Base-by-base conservation (phyloP, 148 eudicot species). In the Camellia lanceoleosa region DNA sequence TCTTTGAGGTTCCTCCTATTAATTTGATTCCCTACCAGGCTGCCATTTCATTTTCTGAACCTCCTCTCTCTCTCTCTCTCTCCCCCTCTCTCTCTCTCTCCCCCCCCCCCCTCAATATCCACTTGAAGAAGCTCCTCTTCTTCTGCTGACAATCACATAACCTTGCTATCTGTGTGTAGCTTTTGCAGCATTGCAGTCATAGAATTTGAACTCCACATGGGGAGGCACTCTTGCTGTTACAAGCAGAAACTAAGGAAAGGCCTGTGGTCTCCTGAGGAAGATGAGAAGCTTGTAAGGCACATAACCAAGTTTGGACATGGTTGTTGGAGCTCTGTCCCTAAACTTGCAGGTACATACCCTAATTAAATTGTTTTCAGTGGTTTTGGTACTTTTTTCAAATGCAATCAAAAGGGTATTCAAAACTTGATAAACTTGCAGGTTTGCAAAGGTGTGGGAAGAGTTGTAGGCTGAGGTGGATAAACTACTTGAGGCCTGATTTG, bases 261-360 rank as follows among this genome's bases (percentile, higher is more conserved):
- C 7, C 90, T 95, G 1, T 95, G 98, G 98, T 95, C 98, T 68
- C 98, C 98, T 18, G 98, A 95, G 68, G 98, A 95, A 92, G 98
- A 95, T 89, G 98, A 93, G 78, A 95, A 93, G 47, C 98, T 95
- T 65, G 85, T 95, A 7, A 88, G 86, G 73, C 97, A 95, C 79
- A 93, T 95, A 58, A 93, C 94, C 20, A 91, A 87, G 68, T 84
- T 78, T 66, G 95, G 95, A 54, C 93, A 91, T 89, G 93, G 93
- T 18, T 92, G 95, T 54, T 92, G 95, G 95, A 90, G 93, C 82
- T 92, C 95, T 77, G 95, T 92, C 65, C 93, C 95, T 79, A 92
- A 92, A 80, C 89, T 92, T 64, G 91, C 93, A 38, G 93, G 95
- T 91, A 76, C 58, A 30, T 30, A 42, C n/a, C 68, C 5, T 11